Conservation (phyloP, 2,329 filamentous ascomycete genomes). For the Fusarium marasasianum region DNA sequence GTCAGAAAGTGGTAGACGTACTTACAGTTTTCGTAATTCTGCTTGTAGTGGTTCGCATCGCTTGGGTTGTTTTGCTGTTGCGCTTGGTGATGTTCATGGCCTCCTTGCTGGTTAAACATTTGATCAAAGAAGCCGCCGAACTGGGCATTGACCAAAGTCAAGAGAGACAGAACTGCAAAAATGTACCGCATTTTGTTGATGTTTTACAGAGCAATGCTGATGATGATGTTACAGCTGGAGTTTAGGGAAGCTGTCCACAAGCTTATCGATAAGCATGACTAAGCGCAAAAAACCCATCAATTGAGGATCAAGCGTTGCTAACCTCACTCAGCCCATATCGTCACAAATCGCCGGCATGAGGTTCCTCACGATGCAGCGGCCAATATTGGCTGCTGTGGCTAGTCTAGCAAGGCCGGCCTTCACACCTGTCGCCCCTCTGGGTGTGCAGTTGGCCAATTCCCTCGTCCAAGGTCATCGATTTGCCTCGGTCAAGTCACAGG, state of each 20-base stretch:
- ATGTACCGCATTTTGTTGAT: conserved; percentile 45
- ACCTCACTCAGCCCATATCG: conserved; percentile 48
- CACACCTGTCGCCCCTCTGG: conserved; percentile 30
- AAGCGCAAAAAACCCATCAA: conserved; percentile 44
- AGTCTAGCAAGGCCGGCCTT: conserved; percentile 43
- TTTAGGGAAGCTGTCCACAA: conserved; percentile 40
- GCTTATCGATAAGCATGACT: conserved; percentile 47
- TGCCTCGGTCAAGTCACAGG: conserved; percentile 71
- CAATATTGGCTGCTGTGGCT: conserved; percentile 53
- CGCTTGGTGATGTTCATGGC: conserved; percentile 61
- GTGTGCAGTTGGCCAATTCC: conserved; percentile 50
- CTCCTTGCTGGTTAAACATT: conserved; percentile 77
- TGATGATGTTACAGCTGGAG: background rate
- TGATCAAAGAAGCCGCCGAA: conserved; percentile 96
- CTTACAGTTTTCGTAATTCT: conserved; percentile 73
- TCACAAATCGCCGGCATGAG: conserved; percentile 53
- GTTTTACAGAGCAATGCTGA: background rate
- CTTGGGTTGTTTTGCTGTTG: conserved; percentile 84
- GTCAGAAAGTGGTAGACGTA: background rate
- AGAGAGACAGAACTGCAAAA: conserved; percentile 64
- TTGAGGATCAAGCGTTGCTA: conserved; percentile 23
- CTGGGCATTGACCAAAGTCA: conserved; percentile 75
- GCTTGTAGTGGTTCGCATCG: conserved; percentile 82
- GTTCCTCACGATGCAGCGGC: conserved; percentile 58
- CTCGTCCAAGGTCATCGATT: conserved; percentile 61